Conservation (phyloP, 108 stramenopile species). For the Skeletonema grethae region DNA sequence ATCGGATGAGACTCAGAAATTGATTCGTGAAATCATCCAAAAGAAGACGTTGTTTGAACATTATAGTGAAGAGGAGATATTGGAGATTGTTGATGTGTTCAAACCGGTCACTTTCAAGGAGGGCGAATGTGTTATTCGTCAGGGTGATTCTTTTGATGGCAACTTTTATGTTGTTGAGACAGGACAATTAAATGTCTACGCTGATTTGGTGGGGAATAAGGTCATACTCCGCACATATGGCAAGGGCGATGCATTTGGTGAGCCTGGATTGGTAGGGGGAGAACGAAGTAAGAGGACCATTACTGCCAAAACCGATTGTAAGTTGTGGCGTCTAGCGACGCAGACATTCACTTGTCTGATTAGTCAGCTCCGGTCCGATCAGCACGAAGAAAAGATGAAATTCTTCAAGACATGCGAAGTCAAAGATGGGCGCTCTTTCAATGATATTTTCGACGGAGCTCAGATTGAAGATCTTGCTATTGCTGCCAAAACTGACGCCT, state of each 20-base stretch:
- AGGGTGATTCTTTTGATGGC: constrained; percentile 76
- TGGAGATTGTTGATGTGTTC: constrained; percentile 75
- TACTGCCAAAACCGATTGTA: constrained; percentile 44
- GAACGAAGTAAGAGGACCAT: constrained; percentile 64
- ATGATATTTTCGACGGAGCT: constrained; percentile 48
- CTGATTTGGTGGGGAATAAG: constrained; percentile 26
- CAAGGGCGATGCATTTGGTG: constrained; percentile 61
- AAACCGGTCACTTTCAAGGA: constrained; percentile 37
- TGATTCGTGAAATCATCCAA: constrained; percentile 64
- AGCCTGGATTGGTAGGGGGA: constrained; percentile 80
- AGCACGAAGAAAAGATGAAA: constrained; percentile 47
- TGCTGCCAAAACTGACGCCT: constrained; percentile 45
- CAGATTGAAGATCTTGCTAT: constrained; percentile 65
- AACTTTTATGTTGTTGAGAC: constrained; percentile 75
- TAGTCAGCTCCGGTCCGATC: constrained; percentile 36
- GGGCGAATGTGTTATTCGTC: constrained; percentile 59
- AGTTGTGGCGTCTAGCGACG: constrained; percentile 28
- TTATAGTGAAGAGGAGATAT: constrained; percentile 58
- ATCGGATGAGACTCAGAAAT: constrained; percentile 29
- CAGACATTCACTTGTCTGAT: constrained; percentile 39
- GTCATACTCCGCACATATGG: constrained; percentile 42
- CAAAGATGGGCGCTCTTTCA: constrained; percentile 42
- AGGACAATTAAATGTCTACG: constrained; percentile 49
- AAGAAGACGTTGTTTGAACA: constrained; percentile 68
- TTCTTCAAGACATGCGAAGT: constrained; percentile 66